phyloP scores from a whole-genome alignment of 345 rosid genomes.

The Adansonia digitata region DNA sequence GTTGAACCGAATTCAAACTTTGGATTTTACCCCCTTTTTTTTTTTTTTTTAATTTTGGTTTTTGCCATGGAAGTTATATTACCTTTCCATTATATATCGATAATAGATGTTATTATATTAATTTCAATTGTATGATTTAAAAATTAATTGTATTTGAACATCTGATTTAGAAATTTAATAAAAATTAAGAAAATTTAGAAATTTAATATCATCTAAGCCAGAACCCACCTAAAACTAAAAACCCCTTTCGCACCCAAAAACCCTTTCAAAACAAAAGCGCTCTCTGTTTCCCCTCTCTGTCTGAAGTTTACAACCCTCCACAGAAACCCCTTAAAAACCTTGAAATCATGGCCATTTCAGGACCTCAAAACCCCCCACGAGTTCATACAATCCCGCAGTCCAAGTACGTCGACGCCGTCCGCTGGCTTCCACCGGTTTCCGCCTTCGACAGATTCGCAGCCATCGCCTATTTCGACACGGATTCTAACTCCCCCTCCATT shows the following conservation, averaged over 20 bases:
- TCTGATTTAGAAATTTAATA: too few species aligned
- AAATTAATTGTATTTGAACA: too few species aligned
- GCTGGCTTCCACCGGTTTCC: conserved; percentile 80
- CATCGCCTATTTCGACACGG: conserved; percentile 53
- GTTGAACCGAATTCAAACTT: too few species aligned
- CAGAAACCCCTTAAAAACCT: conserved; percentile 26
- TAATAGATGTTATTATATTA: too few species aligned
- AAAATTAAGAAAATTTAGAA: too few species aligned
- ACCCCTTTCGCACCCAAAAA: conserved; percentile 18
- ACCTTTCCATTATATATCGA: too few species aligned
- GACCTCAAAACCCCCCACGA: conserved; percentile 31
- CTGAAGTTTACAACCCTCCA: not conserved
- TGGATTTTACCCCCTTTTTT: too few species aligned
- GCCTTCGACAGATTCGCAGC: conserved; percentile 56
- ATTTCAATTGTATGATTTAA: too few species aligned
- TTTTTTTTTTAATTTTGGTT: too few species aligned
- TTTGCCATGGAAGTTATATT: too few species aligned
- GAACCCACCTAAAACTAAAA: not conserved
- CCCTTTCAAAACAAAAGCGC: not conserved
- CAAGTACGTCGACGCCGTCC: conserved; percentile 59
- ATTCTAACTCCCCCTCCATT: conserved; percentile 42
- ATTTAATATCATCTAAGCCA: too few species aligned
- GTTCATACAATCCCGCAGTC: conserved; percentile 53
- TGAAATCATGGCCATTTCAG: conserved; percentile 44
- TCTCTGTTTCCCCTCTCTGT: not conserved